phyloP scores from a whole-genome alignment of 2,329 filamentous ascomycete genomes.

The Diaporthe sp. region DNA sequence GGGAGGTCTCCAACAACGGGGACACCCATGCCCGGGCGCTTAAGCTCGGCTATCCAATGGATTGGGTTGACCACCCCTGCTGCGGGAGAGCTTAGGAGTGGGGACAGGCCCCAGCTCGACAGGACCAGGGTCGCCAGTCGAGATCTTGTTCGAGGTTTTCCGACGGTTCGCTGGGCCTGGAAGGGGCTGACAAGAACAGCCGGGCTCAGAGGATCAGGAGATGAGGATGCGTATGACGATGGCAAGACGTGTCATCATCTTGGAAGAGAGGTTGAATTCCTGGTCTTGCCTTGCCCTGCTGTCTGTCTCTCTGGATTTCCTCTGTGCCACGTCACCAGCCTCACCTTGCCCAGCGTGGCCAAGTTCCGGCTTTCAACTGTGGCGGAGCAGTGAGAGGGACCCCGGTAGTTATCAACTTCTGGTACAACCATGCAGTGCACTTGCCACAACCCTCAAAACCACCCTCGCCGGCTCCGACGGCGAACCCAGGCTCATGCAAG shows the following conservation, averaged over 20 bases:
- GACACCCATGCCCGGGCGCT: constrained; percentile 26
- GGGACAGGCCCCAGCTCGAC: constrained; percentile 38
- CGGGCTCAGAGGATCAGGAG: constrained; percentile 12
- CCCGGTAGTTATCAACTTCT: constrained; percentile 7
- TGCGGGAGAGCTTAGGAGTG: constrained; percentile 24
- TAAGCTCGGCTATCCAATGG: constrained; percentile 36
- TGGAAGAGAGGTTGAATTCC: not conserved
- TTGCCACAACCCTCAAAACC: constrained; percentile 40
- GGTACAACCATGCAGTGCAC: constrained; percentile 23
- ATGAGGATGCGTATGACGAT: constrained; percentile 1
- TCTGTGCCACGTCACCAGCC: constrained; percentile 61
- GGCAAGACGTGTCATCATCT: constrained; percentile 16
- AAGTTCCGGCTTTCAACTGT: constrained; percentile 46
- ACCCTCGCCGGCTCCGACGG: constrained; percentile 3
- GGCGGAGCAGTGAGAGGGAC: constrained; percentile 50
- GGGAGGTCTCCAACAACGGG: constrained; percentile 32
- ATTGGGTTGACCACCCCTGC: constrained; percentile 18
- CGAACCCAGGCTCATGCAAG: constrained; percentile 16
- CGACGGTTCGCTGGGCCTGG: not conserved
- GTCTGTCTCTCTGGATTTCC: constrained; percentile 32
- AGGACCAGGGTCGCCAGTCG: constrained; percentile 10
- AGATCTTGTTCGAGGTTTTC: not conserved
- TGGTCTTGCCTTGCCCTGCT: not conserved
- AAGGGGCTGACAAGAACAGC: not conserved
- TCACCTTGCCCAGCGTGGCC: constrained; percentile 45